These are phyloP conservation scores for Penicillium verhagenii DNA, from an alignment of 495 filamentous ascomycete species.

Conservation along the genomic window DNA sequence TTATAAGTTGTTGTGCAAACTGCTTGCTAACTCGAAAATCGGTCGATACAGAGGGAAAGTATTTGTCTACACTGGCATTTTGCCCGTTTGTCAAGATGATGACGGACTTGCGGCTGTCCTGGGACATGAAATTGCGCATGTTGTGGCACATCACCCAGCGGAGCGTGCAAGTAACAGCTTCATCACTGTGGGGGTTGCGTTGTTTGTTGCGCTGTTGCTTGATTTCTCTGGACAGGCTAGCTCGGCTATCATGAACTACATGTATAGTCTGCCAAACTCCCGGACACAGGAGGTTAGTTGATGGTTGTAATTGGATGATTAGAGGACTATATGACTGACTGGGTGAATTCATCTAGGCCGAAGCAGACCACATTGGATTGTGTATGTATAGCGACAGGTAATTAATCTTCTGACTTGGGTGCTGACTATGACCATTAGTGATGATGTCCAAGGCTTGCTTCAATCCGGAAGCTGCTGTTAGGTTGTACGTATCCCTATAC, in stretches of 20 bases:
- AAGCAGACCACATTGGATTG: slow-evolving; percentile 86
- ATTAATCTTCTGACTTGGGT: slow-evolving; percentile 18
- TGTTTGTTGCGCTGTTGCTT: slow-evolving; percentile 49
- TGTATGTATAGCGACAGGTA: slow-evolving; percentile 48
- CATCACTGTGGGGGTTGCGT: slow-evolving; percentile 53
- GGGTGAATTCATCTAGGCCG: slow-evolving; percentile 30
- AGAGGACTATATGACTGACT: neutral
- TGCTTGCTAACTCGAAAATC: slow-evolving; percentile 5
- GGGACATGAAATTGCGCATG: slow-evolving; percentile 94
- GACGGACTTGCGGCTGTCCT: slow-evolving; percentile 80
- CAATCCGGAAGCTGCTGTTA: slow-evolving; percentile 69
- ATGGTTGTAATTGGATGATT: neutral
- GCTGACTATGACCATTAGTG: slow-evolving; percentile 29
- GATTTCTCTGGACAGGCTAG: slow-evolving; percentile 46
- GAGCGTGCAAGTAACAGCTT: slow-evolving; percentile 69
- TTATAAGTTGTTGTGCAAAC: neutral
- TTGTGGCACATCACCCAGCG: slow-evolving; percentile 73
- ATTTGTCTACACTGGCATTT: slow-evolving; percentile 84
- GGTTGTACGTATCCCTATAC: slow-evolving; percentile 40
- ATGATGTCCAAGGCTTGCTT: slow-evolving; percentile 68
- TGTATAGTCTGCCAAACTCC: slow-evolving; percentile 67
- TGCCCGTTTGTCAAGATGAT: slow-evolving; percentile 69
- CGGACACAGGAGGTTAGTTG: slow-evolving; percentile 61
- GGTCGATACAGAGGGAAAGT: slow-evolving; percentile 68
- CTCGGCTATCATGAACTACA: slow-evolving; percentile 54